Evolutionary conservation across 2,329 filamentous ascomycete genomes (phyloP), one percentile per base, ranked within the genome.

Genomic region (Cylindrodendrum hubeiense): DNA sequence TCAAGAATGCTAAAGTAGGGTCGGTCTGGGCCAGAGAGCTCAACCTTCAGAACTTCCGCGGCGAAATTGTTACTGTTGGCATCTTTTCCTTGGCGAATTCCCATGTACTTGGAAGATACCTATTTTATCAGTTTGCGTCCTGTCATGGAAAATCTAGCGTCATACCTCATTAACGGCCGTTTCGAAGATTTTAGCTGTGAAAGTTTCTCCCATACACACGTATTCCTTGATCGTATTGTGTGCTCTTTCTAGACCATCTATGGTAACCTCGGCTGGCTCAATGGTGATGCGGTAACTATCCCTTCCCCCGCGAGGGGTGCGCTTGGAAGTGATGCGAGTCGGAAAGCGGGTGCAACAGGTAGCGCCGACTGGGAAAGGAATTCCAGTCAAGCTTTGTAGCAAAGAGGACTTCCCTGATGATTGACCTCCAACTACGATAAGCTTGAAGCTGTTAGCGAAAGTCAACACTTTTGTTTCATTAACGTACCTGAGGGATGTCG

Each of bases 371-470:
- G 76, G 77, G 34, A 81, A 81, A 0, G 79, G 79, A 17, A 81
- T 79, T 3, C 77, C 78, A 1, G 77, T 80, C 54, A 81, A 62
- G 21, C 75, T 79, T 50, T 77, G 76, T 3, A 81, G 67, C 2
- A 81, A 69, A 6, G 79, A 80, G 0, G 79, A 81, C 24, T 81
- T 81, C 3, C 79, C 79, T 3, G 77, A 72, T 0, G 78, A 81
- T 61, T 81, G 79, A 0, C 75, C 73, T 2, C 79, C 79, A 0
- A 80, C 77, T 28, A 81, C 78, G 2, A 81, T 74, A 6, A 81
- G 74, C 77, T 80, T 13, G 5, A 1, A 1, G 0, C 3, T 24
- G 17, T 70, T 4, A 72, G 53, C 13, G 13, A 6, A 13, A 5
- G 3, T 8, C 13, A 2, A 15, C 21, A 19, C 1, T 6, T 51